Evolutionary conservation across 1,139 yeast species (phyloP).

Genomic region (Zygosaccharomyces pseudobailii): DNA sequence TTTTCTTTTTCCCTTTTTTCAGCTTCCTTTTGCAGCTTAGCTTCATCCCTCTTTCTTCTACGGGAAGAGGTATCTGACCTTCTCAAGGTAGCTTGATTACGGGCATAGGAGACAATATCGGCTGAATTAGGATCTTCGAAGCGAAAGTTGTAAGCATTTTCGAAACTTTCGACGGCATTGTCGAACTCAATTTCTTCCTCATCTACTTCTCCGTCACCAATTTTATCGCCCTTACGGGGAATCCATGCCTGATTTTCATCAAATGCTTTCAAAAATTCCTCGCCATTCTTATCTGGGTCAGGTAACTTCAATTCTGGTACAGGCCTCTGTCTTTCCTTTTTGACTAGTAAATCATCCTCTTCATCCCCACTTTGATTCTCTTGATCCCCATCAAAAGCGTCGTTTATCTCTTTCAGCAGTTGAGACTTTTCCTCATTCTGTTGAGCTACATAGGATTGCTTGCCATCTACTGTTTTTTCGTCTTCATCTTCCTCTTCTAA

Average conservation of each 20-base stretch:
- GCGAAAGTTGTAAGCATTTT: constrained; percentile 89
- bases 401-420: constrained; percentile 68
- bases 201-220: constrained; percentile 38
- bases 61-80: constrained; percentile 71
- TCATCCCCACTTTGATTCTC: constrained; percentile 42
- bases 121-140: constrained; percentile 89
- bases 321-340: constrained; percentile 44
- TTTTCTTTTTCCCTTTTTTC: constrained; percentile 55
- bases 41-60: constrained; percentile 75
- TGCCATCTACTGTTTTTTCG: constrained; percentile 50
- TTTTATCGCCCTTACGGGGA: constrained; percentile 54
- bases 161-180: constrained; percentile 85
- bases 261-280: constrained; percentile 67
- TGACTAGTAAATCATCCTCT: constrained; percentile 53
- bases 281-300: constrained; percentile 60
- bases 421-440: constrained; percentile 71
- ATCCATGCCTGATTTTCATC: constrained; percentile 84
- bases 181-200: constrained; percentile 78
- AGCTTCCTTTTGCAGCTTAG: constrained; percentile 49
- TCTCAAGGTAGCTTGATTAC: constrained; percentile 89
- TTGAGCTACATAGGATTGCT: constrained; percentile 61
- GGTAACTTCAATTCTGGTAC: constrained; percentile 45
- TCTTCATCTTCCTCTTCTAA: constrained; percentile 47
- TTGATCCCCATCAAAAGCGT: constrained; percentile 51
- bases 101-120: constrained; percentile 93